Conservation (phyloP, 2,329 filamentous ascomycete genomes). For the Fusarium nematophilum region DNA sequence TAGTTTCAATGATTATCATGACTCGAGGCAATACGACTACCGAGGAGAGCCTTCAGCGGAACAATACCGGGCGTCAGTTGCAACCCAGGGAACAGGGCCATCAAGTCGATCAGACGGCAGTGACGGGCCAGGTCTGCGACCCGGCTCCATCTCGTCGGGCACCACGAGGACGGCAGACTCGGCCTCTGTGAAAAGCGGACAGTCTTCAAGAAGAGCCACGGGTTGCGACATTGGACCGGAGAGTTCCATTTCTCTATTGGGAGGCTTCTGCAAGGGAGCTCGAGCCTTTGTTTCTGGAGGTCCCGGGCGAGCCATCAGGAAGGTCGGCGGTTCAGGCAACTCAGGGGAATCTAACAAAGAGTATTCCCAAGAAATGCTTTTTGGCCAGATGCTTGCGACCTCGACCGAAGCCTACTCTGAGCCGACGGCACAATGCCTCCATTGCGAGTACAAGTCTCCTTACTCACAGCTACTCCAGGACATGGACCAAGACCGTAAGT, state of each 20-base stretch:
- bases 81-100: not conserved
- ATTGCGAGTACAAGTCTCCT: slow-evolving; percentile 41
- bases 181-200: not conserved
- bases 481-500: slow-evolving; percentile 45
- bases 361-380: slow-evolving; percentile 12
- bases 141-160: not conserved
- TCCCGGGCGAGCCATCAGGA: slow-evolving; percentile 51
- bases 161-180: slow-evolving; percentile 4
- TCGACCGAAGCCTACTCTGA: slow-evolving; percentile 27
- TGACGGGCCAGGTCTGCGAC: not conserved
- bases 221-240: slow-evolving; percentile 43
- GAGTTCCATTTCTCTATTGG: slow-evolving; percentile 51
- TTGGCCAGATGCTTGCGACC: slow-evolving; percentile 23
- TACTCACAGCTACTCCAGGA: slow-evolving; percentile 49
- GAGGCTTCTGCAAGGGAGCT: slow-evolving; percentile 54
- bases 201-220: not conserved
- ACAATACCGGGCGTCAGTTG: not conserved
- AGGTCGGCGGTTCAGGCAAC: slow-evolving; percentile 34
- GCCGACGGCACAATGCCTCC: slow-evolving; percentile 37
- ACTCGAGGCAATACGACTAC: not conserved
- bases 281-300: slow-evolving; percentile 50
- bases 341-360: not conserved
- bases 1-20: not conserved
- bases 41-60: not conserved
- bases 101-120: not conserved